Base-by-base conservation (phyloP, 768 basidiomycete genomes). In the Lactifluus piperatus region DNA sequence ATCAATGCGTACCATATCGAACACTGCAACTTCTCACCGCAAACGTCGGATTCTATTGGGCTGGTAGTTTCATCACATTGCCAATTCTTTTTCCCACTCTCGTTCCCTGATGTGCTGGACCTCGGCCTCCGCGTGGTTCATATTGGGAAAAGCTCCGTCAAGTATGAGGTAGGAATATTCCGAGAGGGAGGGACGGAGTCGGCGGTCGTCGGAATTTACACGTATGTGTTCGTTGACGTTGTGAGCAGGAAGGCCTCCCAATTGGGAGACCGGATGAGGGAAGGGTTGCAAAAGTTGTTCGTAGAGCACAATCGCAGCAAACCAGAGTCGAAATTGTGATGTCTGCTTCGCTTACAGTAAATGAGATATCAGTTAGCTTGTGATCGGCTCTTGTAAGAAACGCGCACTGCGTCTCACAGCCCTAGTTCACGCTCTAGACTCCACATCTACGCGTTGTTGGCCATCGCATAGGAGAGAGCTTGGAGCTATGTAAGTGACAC, bases 121-220 rank as follows among this genome's bases (percentile, higher is more conserved):
- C 77, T 91, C 11, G 88, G 86, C 26, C 71, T 92, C 44, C 75
- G 86, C 6, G 85, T 91, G 20, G 78, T 69, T 50, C 81, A 78
- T 50, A 73, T 92, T 0, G 89, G 90, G 18, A 82, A 68, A 36
- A 88, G 86, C 66, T 92, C 90, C 0, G 89, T 87, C 41, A 76
- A 80, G 1, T 92, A 92, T 66, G 88, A 91, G 66, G 78, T 92
- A 1, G 90, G 84, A 0, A 83, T 92, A 16, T 92, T 91, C 66
- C 75, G 74, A 49, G 73, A 80, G 50, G 68, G 60, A 8, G 53
- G 57, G 32, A 57, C 70, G 7, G 34, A 52, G 4, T 74, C 75
- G 0, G 73, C 71, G 18, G 78, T 76, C 2, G 76, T 80, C 1
- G 79, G 79, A 16, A 79, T 77, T 10, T 91, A 91, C 56, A 91